phyloP scores from a whole-genome alignment of 257 asterid species.

The Agastache rugosa region DNA sequence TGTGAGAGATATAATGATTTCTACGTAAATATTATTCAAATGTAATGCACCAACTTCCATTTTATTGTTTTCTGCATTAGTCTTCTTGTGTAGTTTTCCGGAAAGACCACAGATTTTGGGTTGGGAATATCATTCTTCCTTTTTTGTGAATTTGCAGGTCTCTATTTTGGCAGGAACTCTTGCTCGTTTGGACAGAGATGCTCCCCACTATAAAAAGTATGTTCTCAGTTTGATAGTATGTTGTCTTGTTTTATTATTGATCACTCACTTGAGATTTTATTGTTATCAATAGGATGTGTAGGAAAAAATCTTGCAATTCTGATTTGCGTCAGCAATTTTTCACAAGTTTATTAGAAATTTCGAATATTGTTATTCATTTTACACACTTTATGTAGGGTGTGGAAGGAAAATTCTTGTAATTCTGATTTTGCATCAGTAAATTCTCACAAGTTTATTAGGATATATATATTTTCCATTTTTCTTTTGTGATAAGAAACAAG shows the following conservation, averaged over 20 bases:
- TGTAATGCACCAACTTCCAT: neutral
- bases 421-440: constrained; percentile 1
- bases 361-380: constrained; percentile 1
- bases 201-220: constrained; percentile 93
- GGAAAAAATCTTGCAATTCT: constrained; percentile 22
- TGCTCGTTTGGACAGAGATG: constrained; percentile 99
- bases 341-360: constrained; percentile 13
- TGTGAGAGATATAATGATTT: constrained; percentile 4
- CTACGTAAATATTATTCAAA: neutral
- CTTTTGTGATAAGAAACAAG: neutral
- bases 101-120: constrained; percentile 17
- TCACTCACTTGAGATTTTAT: constrained; percentile 26
- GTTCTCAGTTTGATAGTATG: constrained; percentile 36
- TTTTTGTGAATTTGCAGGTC: constrained; percentile 62
- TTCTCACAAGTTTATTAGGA: constrained; percentile 4
- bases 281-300: constrained; percentile 26
- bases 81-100: constrained; percentile 19
- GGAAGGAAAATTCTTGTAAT: constrained; percentile 17
- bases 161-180: constrained; percentile 98
- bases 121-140: constrained; percentile 31
- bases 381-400: constrained; percentile 24
- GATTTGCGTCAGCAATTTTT: constrained; percentile 6
- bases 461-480: neutral
- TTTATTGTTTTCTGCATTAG: constrained; percentile 13
- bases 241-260: constrained; percentile 7